A percentile compares a stretch with the other conserved stretches of the same genome.
phyloP scores from a whole-genome alignment of 495 filamentous ascomycete genomes.

The Aspergillus saccharolyticus region DNA sequence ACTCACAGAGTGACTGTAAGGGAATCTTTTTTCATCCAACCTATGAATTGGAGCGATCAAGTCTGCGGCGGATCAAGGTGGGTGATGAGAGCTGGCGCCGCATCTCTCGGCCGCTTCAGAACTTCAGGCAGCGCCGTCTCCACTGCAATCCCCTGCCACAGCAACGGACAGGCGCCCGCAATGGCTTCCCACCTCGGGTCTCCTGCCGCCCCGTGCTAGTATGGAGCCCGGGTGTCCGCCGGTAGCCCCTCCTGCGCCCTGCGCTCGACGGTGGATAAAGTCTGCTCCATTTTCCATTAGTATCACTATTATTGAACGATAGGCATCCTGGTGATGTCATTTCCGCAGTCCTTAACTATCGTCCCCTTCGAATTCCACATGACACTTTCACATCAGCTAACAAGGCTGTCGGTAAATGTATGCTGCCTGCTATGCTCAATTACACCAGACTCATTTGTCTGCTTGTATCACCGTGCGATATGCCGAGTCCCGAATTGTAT shows the following conservation, averaged over 20 bases:
- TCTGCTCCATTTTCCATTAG: constrained; percentile 1
- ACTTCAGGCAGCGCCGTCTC: constrained; percentile 23
- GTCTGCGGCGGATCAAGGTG: constrained; percentile 15
- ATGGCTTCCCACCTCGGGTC: constrained; percentile 8
- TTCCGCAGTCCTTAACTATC: not conserved
- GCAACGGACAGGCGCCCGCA: constrained; percentile 26
- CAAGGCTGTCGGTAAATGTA: not conserved
- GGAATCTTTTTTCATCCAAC: not conserved
- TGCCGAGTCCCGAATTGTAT: not conserved
- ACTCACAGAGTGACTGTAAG: not conserved
- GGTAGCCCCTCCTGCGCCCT: not conserved
- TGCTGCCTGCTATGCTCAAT: not conserved
- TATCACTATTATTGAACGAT: not conserved
- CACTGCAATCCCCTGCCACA: constrained; percentile 34
- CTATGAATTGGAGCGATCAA: constrained; percentile 9
- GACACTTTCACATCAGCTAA: no score
- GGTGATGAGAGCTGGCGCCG: constrained; percentile 17
- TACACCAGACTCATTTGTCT: not conserved
- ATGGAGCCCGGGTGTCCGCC: constrained; percentile 1
- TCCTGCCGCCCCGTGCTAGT: constrained; percentile 19
- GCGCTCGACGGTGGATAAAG: not conserved
- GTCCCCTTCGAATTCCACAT: no score
- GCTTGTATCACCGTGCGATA: not conserved
- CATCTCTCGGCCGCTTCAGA: constrained; percentile 11
- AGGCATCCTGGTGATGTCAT: constrained; percentile 1